Percentiles rank a stretch among this genome's conserved stretches.
These are phyloP conservation scores for Stromatinia cepivora DNA, from an alignment of 2,329 filamentous ascomycete genomes.

Conservation along the genomic window DNA sequence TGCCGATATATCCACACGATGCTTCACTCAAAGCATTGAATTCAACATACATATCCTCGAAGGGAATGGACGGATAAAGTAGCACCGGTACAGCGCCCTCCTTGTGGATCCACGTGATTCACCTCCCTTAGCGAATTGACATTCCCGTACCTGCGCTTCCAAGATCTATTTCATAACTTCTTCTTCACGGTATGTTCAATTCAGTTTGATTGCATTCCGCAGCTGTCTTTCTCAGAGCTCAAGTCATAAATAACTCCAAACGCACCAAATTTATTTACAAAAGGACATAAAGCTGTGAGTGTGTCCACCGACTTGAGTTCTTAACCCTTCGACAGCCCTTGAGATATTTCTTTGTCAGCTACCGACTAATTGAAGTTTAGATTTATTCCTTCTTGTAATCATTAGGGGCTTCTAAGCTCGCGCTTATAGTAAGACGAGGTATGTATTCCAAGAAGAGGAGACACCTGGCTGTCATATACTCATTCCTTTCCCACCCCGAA, in stretches of 20 bases:
- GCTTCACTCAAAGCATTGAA: too few relatives aligned
- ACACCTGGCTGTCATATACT: not conserved
- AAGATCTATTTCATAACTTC: not conserved
- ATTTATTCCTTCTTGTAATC: too few relatives aligned
- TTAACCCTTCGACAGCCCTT: not conserved
- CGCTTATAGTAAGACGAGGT: not conserved
- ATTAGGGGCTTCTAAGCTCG: not conserved
- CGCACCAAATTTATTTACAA: not conserved
- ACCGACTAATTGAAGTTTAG: not conserved
- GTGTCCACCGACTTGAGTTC: not conserved
- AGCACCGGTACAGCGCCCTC: not conserved
- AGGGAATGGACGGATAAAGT: not conserved
- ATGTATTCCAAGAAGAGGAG: not conserved
- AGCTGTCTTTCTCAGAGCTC: too few relatives aligned
- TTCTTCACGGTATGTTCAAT: not conserved
- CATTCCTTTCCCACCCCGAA: not conserved
- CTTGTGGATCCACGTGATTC: not conserved
- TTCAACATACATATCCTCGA: too few relatives aligned
- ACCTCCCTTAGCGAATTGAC: not conserved
- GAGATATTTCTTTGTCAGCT: not conserved
- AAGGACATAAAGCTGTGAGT: not conserved
- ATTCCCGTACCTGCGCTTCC: not conserved
- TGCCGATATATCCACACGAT: too few relatives aligned
- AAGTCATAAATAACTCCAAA: not conserved
- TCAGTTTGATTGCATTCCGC: not conserved